These are phyloP conservation scores for Volvox reticuliferus DNA, from an alignment of 139 green algal species.

Conservation along the genomic window DNA sequence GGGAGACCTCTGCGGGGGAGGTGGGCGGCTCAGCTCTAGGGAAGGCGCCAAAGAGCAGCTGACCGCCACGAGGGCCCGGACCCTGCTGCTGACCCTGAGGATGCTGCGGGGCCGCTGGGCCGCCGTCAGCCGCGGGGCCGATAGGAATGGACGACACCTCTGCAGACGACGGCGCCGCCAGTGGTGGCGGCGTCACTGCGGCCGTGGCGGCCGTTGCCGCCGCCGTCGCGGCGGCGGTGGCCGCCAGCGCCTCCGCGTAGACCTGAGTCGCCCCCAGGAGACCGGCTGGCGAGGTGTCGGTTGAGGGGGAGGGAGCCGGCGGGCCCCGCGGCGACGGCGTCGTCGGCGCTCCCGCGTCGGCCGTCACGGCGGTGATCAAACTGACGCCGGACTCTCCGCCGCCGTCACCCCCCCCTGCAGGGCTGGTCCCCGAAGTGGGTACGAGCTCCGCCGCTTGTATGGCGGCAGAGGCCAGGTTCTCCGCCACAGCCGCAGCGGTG, in stretches of 20 bases:
- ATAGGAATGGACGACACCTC: no score
- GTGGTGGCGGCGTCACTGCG: not conserved
- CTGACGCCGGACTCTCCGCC: not conserved
- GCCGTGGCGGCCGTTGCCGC: not conserved
- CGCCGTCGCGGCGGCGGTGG: not conserved
- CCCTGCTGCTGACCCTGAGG: no score
- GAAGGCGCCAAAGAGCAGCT: slow-evolving; percentile 39
- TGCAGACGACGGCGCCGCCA: not conserved
- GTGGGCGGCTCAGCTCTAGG: not conserved
- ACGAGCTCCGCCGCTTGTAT: not conserved
- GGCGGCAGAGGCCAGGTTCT: slow-evolving; percentile 13
- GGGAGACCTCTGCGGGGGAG: not conserved
- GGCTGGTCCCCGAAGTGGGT: no score
- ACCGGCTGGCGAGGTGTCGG: not conserved
- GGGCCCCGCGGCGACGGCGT: not conserved
- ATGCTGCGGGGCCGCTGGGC: no score
- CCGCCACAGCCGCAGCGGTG: slow-evolving; percentile 14
- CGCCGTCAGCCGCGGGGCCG: not conserved
- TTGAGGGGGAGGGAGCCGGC: not conserved
- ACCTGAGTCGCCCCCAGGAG: not conserved
- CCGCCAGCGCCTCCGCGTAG: not conserved
- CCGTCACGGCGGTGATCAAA: not conserved
- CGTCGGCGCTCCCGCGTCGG: not conserved
- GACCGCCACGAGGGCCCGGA: not conserved
- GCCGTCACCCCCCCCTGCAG: no score